These are phyloP conservation scores for Dinochytrium kinnereticum DNA, from an alignment of 371 early-diverging fungal species.

Conservation along the genomic window DNA sequence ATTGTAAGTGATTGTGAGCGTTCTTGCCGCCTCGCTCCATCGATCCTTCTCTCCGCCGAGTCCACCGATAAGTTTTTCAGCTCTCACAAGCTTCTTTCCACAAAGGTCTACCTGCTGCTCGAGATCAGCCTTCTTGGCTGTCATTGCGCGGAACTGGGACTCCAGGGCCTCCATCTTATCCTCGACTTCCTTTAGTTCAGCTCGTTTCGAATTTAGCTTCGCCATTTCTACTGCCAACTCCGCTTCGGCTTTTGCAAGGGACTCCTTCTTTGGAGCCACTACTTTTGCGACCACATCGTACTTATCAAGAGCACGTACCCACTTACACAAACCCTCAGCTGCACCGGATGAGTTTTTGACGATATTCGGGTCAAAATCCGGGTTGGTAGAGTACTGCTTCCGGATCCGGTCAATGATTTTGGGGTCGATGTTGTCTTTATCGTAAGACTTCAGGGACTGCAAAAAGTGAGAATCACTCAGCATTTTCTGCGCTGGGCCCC, in stretches of 20 bases:
- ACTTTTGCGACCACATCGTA: constrained; percentile 67
- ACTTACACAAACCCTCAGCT: constrained; percentile 65
- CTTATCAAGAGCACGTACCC: constrained; percentile 65
- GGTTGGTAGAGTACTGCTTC: constrained; percentile 59
- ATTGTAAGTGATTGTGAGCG: constrained; percentile 45
- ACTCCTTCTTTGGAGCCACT: constrained; percentile 63
- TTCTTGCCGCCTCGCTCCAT: constrained; percentile 58
- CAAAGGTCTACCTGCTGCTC: constrained; percentile 61
- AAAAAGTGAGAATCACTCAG: constrained; percentile 61
- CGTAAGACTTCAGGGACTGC: constrained; percentile 51
- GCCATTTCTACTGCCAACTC: constrained; percentile 62
- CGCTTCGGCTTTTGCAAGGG: constrained; percentile 59
- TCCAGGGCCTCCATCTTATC: constrained; percentile 58
- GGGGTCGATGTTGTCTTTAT: constrained; percentile 59
- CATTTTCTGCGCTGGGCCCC: constrained; percentile 60
- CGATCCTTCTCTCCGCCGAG: constrained; percentile 64
- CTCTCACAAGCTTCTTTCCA: constrained; percentile 59
- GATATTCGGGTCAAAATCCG: constrained; percentile 64
- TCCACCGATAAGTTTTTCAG: constrained; percentile 63
- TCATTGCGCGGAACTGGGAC: constrained; percentile 54
- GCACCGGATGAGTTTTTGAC: constrained; percentile 64
- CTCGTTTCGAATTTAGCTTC: constrained; percentile 57
- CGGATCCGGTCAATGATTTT: constrained; percentile 58
- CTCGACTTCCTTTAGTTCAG: constrained; percentile 64
- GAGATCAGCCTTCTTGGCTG: constrained; percentile 58